Evolutionary conservation across 352 stramenopile species (phyloP).

Genomic region (Pythium rhizo-oryzae): DNA sequence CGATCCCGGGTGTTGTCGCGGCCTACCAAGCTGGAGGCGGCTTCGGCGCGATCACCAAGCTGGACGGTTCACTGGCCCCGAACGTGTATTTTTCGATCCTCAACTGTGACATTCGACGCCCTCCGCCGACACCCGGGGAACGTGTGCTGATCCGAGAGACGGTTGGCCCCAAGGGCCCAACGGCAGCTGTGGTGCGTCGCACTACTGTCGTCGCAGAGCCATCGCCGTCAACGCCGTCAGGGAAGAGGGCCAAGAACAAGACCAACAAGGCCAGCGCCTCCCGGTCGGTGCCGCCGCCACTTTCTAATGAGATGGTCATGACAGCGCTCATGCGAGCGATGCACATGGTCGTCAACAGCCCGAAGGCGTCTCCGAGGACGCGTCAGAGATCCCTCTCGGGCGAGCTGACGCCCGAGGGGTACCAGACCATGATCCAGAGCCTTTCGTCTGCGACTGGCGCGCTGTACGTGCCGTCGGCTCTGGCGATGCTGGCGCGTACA

Average conservation of each 20-base stretch:
- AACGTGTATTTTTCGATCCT: background rate
- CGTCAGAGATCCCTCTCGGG: background rate
- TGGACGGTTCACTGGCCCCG: background rate
- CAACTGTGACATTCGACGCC: slow-evolving; percentile 13
- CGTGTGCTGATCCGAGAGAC: slow-evolving; percentile 8
- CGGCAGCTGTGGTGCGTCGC: background rate
- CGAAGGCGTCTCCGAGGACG: background rate
- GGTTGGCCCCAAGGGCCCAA: slow-evolving; percentile 5
- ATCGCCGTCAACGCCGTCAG: background rate
- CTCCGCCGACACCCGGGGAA: slow-evolving; percentile 3
- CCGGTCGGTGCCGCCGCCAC: too few relatives aligned
- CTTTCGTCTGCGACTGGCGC: background rate
- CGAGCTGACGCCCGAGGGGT: slow-evolving; percentile 1
- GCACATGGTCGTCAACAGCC: slow-evolving; percentile 3
- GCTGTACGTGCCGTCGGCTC: background rate
- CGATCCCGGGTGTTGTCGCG: background rate
- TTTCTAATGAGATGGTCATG: background rate
- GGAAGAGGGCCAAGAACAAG: slow-evolving; percentile 1
- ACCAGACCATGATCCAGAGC: slow-evolving; percentile 6
- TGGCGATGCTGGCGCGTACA: slow-evolving; percentile 8
- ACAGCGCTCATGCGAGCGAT: slow-evolving; percentile 1
- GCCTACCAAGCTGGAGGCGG: background rate
- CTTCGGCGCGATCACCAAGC: slow-evolving; percentile 7
- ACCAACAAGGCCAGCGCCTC: background rate
- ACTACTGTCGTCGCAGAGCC: background rate